These are phyloP conservation scores for Penicillium coprophilum DNA, from an alignment of 495 filamentous ascomycete genomes.

Conservation along the genomic window DNA sequence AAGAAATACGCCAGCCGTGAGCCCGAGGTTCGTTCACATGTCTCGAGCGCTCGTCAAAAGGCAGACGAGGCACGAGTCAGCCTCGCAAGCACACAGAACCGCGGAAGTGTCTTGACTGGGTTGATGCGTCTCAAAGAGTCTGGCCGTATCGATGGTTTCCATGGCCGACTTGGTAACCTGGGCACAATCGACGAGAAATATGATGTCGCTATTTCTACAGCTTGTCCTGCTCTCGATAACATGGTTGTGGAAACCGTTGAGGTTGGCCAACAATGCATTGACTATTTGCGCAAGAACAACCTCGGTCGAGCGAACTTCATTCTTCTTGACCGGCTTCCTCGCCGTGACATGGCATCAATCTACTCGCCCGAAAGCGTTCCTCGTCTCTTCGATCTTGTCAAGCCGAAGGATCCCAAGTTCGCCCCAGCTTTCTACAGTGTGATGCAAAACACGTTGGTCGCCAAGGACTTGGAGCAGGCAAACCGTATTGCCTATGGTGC, in stretches of 20 bases:
- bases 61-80: conserved; percentile 93
- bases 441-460: conserved; percentile 89
- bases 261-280: conserved; percentile 94
- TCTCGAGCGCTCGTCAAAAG: conserved; percentile 86
- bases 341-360: conserved; percentile 71
- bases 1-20: conserved; percentile 71
- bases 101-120: conserved; percentile 86
- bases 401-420: conserved; percentile 82
- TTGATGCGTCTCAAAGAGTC: conserved; percentile 95
- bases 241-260: conserved; percentile 95
- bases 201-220: conserved; percentile 95
- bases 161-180: conserved; percentile 90
- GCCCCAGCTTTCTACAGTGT: conserved; percentile 92
- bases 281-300: conserved; percentile 95
- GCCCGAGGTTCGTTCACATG: conserved; percentile 72
- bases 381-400: conserved; percentile 88
- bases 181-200: conserved; percentile 94
- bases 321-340: conserved; percentile 80
- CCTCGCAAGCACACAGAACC: conserved; percentile 82
- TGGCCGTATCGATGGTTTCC: conserved; percentile 93
- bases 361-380: conserved; percentile 90
- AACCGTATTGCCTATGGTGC: conserved; percentile 95
- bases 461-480: conserved; percentile 86
- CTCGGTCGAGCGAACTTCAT: conserved; percentile 98
- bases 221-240: conserved; percentile 87